These are phyloP conservation scores for Pythium folliculosum DNA, from an alignment of 352 stramenopile species.

Conservation along the genomic window DNA sequence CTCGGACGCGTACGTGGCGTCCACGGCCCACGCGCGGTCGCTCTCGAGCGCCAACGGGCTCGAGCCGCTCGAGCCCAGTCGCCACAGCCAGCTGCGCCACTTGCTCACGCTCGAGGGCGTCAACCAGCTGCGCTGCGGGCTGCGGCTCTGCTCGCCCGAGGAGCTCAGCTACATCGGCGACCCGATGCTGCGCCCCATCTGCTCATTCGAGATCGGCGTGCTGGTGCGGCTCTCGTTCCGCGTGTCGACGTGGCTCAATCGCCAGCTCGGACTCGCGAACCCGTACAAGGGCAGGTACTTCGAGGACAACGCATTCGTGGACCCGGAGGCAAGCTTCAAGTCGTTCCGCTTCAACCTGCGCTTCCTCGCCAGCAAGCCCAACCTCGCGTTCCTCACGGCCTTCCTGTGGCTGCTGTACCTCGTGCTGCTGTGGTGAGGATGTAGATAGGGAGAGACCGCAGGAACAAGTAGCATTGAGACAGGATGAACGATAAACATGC, in stretches of 20 bases:
- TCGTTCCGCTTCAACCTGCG: constrained; percentile 85
- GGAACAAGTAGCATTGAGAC: neutral
- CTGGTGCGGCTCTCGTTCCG: constrained; percentile 81
- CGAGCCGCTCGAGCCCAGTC: constrained; percentile 68
- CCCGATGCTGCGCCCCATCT: constrained; percentile 85
- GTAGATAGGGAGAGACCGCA: neutral
- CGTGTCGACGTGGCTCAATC: constrained; percentile 81
- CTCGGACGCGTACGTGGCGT: constrained; percentile 84
- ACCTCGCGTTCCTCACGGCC: constrained; percentile 62
- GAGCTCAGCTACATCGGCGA: constrained; percentile 71
- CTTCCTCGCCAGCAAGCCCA: constrained; percentile 86
- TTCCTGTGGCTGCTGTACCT: constrained; percentile 69
- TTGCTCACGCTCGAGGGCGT: constrained; percentile 64
- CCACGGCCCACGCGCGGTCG: constrained; percentile 59
- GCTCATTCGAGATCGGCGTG: constrained; percentile 72
- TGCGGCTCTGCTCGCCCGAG: constrained; percentile 77
- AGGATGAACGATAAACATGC: neutral
- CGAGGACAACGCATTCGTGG: constrained; percentile 74
- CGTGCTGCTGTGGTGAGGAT: constrained; percentile 59
- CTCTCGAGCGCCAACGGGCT: constrained; percentile 32
- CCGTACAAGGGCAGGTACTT: constrained; percentile 72
- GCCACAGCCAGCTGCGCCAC: constrained; percentile 53
- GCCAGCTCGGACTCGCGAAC: constrained; percentile 59
- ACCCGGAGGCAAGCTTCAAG: constrained; percentile 34
- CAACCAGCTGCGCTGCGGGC: constrained; percentile 61